A percentile compares a stretch with the other conserved stretches of the same genome.
These are phyloP conservation scores for Trichoderma sp. DNA, from an alignment of 2,329 filamentous ascomycete species.

Conservation along the genomic window DNA sequence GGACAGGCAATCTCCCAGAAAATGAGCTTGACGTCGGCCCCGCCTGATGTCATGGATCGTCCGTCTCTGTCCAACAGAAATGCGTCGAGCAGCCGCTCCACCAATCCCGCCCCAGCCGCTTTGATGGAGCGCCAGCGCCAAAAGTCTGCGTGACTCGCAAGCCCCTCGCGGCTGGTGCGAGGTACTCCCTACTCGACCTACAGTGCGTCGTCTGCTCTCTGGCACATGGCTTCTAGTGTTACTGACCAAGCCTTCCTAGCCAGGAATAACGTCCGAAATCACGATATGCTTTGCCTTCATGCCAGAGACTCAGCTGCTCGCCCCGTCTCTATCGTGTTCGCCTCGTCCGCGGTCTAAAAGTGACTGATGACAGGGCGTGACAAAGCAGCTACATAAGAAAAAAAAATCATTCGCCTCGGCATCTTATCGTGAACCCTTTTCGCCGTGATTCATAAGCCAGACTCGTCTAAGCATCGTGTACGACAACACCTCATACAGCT, in stretches of 20 bases:
- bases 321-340: slow-evolving; percentile 15
- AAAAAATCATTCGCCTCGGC: not conserved
- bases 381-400: not conserved
- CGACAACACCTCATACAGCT: slow-evolving; percentile 12
- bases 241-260: slow-evolving; percentile 14
- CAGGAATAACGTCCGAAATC: slow-evolving; percentile 24
- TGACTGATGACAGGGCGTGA: not conserved
- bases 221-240: not conserved
- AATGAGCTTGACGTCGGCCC: slow-evolving; percentile 31
- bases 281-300: slow-evolving; percentile 16
- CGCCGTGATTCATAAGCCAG: slow-evolving; percentile 1
- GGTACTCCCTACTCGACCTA: not conserved
- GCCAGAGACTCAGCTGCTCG: slow-evolving; percentile 23
- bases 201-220: not conserved
- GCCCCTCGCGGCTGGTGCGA: slow-evolving; percentile 7
- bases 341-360: not conserved
- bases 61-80: slow-evolving; percentile 28
- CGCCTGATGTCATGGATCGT: slow-evolving; percentile 43
- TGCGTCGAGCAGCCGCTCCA: slow-evolving; percentile 16
- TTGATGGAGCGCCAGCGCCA: slow-evolving; percentile 9
- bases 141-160: slow-evolving; percentile 22
- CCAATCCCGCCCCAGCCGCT: slow-evolving; percentile 28
- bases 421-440: not conserved
- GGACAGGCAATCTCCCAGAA: slow-evolving; percentile 32
- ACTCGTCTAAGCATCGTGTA: not conserved